phyloP scores from a whole-genome alignment of 371 early-diverging fungal species.

The Mortierella sp. region DNA sequence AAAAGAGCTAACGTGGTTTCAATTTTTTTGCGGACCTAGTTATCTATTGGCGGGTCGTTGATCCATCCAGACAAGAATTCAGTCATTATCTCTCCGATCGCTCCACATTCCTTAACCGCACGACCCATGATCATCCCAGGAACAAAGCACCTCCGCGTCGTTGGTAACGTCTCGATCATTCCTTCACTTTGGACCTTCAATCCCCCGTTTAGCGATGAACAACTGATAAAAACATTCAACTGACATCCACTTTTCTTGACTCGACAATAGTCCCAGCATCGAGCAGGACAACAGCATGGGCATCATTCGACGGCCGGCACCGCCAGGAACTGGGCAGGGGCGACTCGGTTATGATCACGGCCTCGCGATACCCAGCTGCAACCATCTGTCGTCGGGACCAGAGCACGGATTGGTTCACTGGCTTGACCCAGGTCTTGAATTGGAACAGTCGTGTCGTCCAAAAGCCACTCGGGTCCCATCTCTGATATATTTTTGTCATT shows the following conservation, averaged over 20 bases:
- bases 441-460: slow-evolving; percentile 61
- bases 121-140: slow-evolving; percentile 70
- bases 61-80: slow-evolving; percentile 69
- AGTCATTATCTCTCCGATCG: slow-evolving; percentile 70
- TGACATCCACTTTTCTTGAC: neutral
- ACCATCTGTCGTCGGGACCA: slow-evolving; percentile 71
- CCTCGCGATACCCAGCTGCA: slow-evolving; percentile 69
- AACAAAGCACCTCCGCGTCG: slow-evolving; percentile 53
- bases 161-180: slow-evolving; percentile 35
- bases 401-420: slow-evolving; percentile 63
- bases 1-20: neutral
- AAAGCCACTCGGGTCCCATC: slow-evolving; percentile 44
- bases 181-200: neutral
- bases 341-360: slow-evolving; percentile 67
- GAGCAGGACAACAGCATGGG: slow-evolving; percentile 60
- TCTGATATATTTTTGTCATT: slow-evolving; percentile 2
- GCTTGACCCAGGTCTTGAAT: slow-evolving; percentile 59
- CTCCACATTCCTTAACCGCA: slow-evolving; percentile 70
- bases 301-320: slow-evolving; percentile 73
- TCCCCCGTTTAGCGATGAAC: neutral
- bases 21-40: slow-evolving; percentile 14
- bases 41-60: slow-evolving; percentile 68
- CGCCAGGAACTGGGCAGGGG: slow-evolving; percentile 67
- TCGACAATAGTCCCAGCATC: slow-evolving; percentile 41
- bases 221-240: too few relatives aligned